phyloP scores from a whole-genome alignment of 164 flowering plant species.

The Berberis vulgaris region DNA sequence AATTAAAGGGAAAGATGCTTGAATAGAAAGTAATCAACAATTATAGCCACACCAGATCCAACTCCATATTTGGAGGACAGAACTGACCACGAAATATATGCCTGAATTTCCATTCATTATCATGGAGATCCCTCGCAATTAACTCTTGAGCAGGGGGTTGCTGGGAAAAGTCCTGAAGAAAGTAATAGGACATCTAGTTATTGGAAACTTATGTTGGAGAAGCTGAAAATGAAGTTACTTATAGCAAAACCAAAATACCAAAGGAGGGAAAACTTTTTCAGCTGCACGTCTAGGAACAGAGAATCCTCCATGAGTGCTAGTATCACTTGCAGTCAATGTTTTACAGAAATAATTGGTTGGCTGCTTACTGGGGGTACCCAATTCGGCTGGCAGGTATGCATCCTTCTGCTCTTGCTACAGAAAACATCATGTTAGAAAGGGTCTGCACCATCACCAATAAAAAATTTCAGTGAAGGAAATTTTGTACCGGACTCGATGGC shows the following conservation, averaged over 20 bases:
- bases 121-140: constrained; percentile 90
- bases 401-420: constrained; percentile 14
- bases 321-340: not conserved
- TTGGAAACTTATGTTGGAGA: not conserved
- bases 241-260: not conserved
- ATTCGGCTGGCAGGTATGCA: constrained; percentile 6
- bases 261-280: constrained; percentile 1
- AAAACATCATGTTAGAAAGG: not conserved
- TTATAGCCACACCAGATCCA: not conserved
- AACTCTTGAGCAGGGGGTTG: constrained; percentile 94
- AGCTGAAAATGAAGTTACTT: constrained; percentile 1
- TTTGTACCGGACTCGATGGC: constrained; percentile 40
- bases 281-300: constrained; percentile 3
- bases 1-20: not conserved
- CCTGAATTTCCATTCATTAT: constrained; percentile 89
- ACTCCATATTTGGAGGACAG: not conserved
- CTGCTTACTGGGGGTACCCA: constrained; percentile 8
- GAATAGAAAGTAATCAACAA: not conserved
- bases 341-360: constrained; percentile 16
- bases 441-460: not conserved
- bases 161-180: constrained; percentile 69
- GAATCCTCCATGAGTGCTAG: constrained; percentile 14
- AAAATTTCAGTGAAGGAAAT: not conserved
- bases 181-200: constrained; percentile 1
- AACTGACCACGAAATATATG: constrained; percentile 86